Evolutionary conservation across 2,329 filamentous ascomycete species (phyloP).

Genomic region (Colletotrichum salicis): DNA sequence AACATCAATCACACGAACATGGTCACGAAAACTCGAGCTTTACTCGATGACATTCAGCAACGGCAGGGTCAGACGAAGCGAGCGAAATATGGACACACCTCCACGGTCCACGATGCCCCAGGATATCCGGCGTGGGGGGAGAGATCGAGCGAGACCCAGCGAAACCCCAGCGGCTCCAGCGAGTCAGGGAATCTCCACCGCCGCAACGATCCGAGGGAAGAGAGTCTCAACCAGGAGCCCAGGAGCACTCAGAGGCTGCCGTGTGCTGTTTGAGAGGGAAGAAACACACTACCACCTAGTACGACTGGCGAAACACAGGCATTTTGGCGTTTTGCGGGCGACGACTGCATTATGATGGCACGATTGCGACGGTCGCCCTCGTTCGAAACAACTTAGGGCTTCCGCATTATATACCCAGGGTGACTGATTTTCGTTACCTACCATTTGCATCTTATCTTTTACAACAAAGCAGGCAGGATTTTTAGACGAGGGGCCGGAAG

Average conservation of each 20-base stretch:
- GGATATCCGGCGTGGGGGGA: neutral
- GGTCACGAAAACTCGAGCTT: neutral
- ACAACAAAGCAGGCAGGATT: neutral
- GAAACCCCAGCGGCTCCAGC: neutral
- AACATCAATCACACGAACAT: neutral
- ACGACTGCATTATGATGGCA: conserved; percentile 12
- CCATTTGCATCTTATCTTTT: conserved; percentile 11
- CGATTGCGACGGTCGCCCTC: conserved; percentile 10
- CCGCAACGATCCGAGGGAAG: neutral
- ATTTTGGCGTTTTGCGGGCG: conserved; percentile 9
- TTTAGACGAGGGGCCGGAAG: conserved; percentile 5
- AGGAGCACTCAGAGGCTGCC: conserved; percentile 4
- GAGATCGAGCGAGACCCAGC: neutral
- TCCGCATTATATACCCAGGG: conserved; percentile 34
- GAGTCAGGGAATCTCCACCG: conserved; percentile 10
- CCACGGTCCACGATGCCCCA: neutral
- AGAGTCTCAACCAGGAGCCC: neutral
- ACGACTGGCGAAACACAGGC: conserved; percentile 11
- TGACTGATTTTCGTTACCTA: conserved; percentile 3
- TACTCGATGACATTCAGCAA: neutral
- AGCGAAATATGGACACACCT: neutral
- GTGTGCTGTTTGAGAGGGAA: neutral
- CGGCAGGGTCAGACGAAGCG: neutral
- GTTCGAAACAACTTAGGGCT: conserved; percentile 3
- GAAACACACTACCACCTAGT: neutral